Conservation (phyloP, 2,329 filamentous ascomycete species). For the Exophiala calicioides region DNA sequence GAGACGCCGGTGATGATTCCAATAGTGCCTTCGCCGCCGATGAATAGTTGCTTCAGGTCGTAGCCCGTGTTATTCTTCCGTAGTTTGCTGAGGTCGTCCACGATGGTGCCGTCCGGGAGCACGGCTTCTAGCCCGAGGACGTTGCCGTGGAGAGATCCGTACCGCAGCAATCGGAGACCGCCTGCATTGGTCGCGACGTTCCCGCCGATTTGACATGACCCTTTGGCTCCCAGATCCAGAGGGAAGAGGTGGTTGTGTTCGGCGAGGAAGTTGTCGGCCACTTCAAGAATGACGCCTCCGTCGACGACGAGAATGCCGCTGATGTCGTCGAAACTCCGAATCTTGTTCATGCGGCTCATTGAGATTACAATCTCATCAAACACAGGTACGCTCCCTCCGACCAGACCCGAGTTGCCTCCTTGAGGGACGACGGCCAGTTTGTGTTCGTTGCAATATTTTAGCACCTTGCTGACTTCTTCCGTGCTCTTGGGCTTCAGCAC, state of each 20-base stretch:
- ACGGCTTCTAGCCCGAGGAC: constrained; percentile 93
- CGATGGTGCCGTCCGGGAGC: constrained; percentile 85
- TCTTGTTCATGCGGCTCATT: constrained; percentile 84
- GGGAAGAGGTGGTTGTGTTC: constrained; percentile 88
- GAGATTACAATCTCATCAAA: constrained; percentile 98
- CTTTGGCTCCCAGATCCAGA: constrained; percentile 95
- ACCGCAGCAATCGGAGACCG: constrained; percentile 82
- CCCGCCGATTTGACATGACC: constrained; percentile 92
- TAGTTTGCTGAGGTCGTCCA: constrained; percentile 83
- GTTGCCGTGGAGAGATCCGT: constrained; percentile 90
- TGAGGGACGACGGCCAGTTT: constrained; percentile 92
- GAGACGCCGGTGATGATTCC: constrained; percentile 91
- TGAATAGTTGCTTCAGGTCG: constrained; percentile 94
- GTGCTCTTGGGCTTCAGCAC: constrained; percentile 84
- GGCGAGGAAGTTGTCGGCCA: constrained; percentile 81
- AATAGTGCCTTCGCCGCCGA: constrained; percentile 91
- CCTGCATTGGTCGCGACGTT: constrained; percentile 97
- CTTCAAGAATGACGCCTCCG: constrained; percentile 87
- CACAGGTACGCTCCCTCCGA: constrained; percentile 92
- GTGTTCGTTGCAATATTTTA: constrained; percentile 94
- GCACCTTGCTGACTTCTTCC: constrained; percentile 83
- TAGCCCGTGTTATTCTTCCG: constrained; percentile 99
- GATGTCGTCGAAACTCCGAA: constrained; percentile 88
- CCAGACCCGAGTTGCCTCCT: constrained; percentile 93
- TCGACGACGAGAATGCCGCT: constrained; percentile 89